These are phyloP conservation scores for Trichoderma guizhouense DNA, from an alignment of 2,329 filamentous ascomycete species.

Conservation along the genomic window DNA sequence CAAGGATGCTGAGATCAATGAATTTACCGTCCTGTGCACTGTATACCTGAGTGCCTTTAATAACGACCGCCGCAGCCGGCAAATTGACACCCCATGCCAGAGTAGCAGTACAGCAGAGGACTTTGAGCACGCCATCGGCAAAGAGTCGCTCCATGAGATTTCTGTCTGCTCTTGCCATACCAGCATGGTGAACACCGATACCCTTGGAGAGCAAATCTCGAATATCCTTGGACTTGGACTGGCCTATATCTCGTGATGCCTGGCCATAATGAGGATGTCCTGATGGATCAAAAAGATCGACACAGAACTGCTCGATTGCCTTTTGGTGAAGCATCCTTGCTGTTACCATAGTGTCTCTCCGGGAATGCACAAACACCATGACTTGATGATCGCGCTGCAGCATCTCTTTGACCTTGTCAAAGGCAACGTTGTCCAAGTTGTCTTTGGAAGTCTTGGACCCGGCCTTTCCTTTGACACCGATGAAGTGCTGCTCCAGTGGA, in stretches of 20 bases:
- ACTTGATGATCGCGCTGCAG: conserved; percentile 87
- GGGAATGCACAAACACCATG: conserved; percentile 98
- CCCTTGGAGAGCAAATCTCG: conserved; percentile 87
- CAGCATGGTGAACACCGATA: conserved; percentile 92
- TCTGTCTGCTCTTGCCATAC: conserved; percentile 89
- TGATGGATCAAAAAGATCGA: conserved; percentile 79
- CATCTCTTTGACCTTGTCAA: conserved; percentile 95
- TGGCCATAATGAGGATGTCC: conserved; percentile 75
- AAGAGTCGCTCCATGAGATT: conserved; percentile 96
- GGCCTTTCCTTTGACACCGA: conserved; percentile 90
- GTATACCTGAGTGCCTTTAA: conserved; percentile 97
- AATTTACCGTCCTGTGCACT: conserved; percentile 96
- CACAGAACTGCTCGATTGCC: conserved; percentile 74
- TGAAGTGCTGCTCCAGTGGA: conserved; percentile 93
- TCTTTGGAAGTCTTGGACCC: conserved; percentile 78
- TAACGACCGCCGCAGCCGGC: conserved; percentile 91
- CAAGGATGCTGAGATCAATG: conserved; percentile 90
- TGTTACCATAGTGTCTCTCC: conserved; percentile 88
- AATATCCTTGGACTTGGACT: conserved; percentile 79
- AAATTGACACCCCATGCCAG: conserved; percentile 98
- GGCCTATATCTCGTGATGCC: conserved; percentile 80
- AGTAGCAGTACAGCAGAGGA: conserved; percentile 96
- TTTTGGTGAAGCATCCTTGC: conserved; percentile 83
- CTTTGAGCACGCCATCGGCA: conserved; percentile 85
- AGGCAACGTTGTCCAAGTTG: conserved; percentile 82